Percentiles rank a stretch among this genome's conserved stretches.
phyloP scores from a whole-genome alignment of 176 grass and related monocot species.

The Aechmea fasciata region DNA sequence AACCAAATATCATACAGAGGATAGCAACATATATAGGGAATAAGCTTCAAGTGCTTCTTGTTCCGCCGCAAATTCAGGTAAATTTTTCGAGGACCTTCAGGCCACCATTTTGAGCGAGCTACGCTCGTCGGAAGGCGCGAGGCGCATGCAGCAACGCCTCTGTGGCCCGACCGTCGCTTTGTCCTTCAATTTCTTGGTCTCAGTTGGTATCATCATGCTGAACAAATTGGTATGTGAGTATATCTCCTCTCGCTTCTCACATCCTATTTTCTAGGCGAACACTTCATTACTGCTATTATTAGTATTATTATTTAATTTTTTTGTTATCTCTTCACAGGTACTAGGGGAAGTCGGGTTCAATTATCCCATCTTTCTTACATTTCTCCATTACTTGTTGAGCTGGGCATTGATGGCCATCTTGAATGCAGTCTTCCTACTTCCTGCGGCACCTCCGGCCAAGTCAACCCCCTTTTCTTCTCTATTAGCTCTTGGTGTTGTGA shows the following conservation, averaged over 20 bases:
- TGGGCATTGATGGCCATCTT: slow-evolving; percentile 7
- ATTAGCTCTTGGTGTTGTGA: slow-evolving; percentile 8
- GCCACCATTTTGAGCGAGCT: slow-evolving; percentile 4
- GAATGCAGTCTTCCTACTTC: slow-evolving; percentile 7
- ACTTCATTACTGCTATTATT: not conserved
- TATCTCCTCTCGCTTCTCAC: not conserved
- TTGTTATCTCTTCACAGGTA: not conserved
- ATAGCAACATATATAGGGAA: not conserved
- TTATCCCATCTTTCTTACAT: slow-evolving; percentile 12
- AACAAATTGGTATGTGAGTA: slow-evolving; percentile 8
- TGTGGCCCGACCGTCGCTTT: slow-evolving; percentile 2
- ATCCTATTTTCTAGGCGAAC: not conserved
- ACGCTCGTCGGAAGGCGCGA: slow-evolving; percentile 1
- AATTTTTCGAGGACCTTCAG: not conserved
- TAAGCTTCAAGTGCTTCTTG: not conserved
- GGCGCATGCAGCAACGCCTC: slow-evolving; percentile 3
- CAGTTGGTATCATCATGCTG: slow-evolving; percentile 13
- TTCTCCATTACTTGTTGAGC: slow-evolving; percentile 9
- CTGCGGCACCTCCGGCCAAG: slow-evolving; percentile 10
- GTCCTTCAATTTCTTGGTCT: slow-evolving; percentile 11
- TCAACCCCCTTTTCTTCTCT: slow-evolving; percentile 11
- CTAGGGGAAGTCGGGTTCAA: slow-evolving; percentile 12
- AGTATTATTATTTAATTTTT: not conserved
- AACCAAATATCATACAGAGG: not conserved
- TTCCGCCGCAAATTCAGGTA: not conserved